phyloP scores from a whole-genome alignment of 345 rosid species.

The Gossypium sturtianum region DNA sequence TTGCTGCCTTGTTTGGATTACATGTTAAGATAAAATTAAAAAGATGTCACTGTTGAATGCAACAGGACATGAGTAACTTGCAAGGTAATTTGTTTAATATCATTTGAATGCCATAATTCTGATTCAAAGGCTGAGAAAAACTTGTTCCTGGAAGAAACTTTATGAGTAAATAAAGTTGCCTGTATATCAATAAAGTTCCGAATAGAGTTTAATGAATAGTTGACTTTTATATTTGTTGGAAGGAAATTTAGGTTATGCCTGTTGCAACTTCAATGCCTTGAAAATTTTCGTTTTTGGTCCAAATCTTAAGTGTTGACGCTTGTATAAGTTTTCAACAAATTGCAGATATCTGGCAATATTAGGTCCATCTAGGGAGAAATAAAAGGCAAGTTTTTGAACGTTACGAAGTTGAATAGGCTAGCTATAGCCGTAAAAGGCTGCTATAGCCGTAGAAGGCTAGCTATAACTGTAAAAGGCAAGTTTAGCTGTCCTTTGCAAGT shows the following conservation, averaged over 20 bases:
- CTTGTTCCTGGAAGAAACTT: neutral
- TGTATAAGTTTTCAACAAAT: neutral
- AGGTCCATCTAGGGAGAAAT: neutral
- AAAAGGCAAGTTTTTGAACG: neutral
- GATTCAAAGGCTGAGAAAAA: neutral
- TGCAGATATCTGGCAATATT: neutral
- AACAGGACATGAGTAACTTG: neutral
- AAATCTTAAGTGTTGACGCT: neutral
- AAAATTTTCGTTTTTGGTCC: neutral
- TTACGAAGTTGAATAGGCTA: neutral
- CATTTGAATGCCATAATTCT: neutral
- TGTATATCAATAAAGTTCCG: neutral
- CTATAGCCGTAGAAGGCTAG: neutral
- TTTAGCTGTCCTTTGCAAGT: neutral
- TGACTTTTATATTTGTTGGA: neutral
- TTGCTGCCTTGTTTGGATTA: neutral
- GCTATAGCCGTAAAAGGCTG: neutral
- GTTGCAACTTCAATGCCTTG: neutral
- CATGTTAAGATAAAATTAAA: neutral
- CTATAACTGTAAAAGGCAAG: neutral
- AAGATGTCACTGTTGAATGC: neutral
- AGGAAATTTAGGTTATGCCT: neutral
- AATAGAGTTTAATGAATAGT: neutral
- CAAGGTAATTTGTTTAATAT: neutral
- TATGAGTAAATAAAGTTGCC: neutral